Evolutionary conservation across 2,329 filamentous ascomycete genomes (phyloP).

Genomic region (Ilyonectria destructans): DNA sequence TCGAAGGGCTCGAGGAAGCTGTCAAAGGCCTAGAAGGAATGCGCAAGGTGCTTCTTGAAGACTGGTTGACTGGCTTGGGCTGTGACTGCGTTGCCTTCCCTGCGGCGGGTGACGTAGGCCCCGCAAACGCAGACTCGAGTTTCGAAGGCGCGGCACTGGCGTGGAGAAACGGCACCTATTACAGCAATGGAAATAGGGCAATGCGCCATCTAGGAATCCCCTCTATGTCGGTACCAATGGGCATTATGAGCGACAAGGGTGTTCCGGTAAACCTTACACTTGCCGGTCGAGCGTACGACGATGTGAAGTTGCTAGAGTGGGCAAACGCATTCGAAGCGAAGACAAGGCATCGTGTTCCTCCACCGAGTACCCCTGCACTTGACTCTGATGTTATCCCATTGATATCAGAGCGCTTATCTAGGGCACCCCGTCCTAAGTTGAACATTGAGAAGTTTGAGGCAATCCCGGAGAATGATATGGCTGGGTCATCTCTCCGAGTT

Average conservation of each 20-base stretch:
- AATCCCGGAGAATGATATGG: not conserved
- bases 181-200: constrained; percentile 68
- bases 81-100: constrained; percentile 67
- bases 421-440: not conserved
- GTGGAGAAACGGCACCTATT: constrained; percentile 64
- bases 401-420: not conserved
- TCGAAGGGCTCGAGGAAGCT: constrained; percentile 60
- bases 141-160: constrained; percentile 33
- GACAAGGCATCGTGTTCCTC: constrained; percentile 19
- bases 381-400: constrained; percentile 19
- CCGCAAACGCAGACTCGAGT: constrained; percentile 63
- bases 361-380: constrained; percentile 33
- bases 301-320: constrained; percentile 52
- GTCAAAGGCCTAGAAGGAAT: constrained; percentile 44
- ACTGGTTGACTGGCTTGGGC: constrained; percentile 62
- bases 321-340: constrained; percentile 42
- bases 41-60: constrained; percentile 63
- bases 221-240: constrained; percentile 70
- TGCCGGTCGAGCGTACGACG: constrained; percentile 64
- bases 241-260: constrained; percentile 59
- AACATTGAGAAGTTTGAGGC: constrained; percentile 5
- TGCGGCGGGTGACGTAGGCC: constrained; percentile 65
- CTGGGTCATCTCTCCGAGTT: not conserved
- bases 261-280: constrained; percentile 72
- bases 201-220: constrained; percentile 70